Conservation (phyloP, 345 rosid genomes). For the Eucalyptus paniculata region DNA sequence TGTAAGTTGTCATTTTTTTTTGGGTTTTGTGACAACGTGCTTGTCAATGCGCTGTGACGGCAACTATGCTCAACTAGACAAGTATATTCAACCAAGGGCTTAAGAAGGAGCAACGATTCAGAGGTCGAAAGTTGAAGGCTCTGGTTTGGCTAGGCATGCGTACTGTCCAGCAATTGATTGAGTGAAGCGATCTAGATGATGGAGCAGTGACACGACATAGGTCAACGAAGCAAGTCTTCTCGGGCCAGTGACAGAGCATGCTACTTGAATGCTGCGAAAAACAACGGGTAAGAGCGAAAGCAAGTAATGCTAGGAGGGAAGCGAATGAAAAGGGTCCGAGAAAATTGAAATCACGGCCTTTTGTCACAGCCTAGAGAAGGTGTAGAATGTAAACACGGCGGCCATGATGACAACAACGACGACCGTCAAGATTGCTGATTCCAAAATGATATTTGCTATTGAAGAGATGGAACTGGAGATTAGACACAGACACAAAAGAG, state of each 20-base stretch:
- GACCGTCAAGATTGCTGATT: conserved; percentile 44
- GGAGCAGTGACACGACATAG: not conserved
- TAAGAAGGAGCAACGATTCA: not conserved
- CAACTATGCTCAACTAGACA: too few relatives aligned
- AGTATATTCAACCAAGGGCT: too few relatives aligned
- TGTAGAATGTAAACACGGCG: conserved; percentile 29
- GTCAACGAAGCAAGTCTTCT: not conserved
- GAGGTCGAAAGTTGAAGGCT: not conserved
- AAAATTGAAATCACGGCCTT: conserved; percentile 53
- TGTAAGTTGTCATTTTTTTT: too few relatives aligned
- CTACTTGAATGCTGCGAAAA: not conserved
- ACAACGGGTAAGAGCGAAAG: not conserved
- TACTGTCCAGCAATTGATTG: not conserved
- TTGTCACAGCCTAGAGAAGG: conserved; percentile 51
- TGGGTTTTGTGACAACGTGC: too few relatives aligned
- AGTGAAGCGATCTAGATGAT: not conserved
- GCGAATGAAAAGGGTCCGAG: conserved; percentile 58
- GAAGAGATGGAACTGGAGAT: not conserved
- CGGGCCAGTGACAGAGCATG: not conserved
- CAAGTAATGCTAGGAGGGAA: not conserved
- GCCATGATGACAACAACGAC: conserved; percentile 11
- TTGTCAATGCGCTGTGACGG: too few relatives aligned
- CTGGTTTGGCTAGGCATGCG: not conserved
- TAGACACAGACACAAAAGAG: not conserved
- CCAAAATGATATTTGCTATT: conserved; percentile 43